Evolutionary conservation across 371 early-diverging fungal species (phyloP).

Genomic region (Mucor indicus): DNA sequence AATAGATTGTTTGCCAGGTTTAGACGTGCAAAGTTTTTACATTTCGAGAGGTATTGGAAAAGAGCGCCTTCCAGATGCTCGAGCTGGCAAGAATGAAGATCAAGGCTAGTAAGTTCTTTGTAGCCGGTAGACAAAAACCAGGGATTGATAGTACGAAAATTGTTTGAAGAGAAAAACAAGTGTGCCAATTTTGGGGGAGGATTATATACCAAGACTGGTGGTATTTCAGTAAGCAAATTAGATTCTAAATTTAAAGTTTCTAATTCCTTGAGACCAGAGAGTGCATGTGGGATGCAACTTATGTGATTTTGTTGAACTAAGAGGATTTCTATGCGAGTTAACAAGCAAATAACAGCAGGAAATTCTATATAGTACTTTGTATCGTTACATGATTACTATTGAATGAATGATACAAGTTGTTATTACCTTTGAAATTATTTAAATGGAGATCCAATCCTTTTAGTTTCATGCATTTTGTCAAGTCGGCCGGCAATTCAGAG

Average conservation of each 20-base stretch:
- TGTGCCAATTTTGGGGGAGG: slow-evolving; percentile 46
- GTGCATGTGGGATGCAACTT: slow-evolving; percentile 15
- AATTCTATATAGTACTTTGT: slow-evolving; percentile 22
- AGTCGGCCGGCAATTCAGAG: slow-evolving; percentile 42
- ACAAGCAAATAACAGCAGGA: slow-evolving; percentile 43
- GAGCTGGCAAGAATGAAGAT: slow-evolving; percentile 60
- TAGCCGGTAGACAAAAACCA: slow-evolving; percentile 42
- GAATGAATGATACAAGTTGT: neutral
- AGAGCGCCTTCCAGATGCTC: slow-evolving; percentile 17
- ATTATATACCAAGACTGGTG: slow-evolving; percentile 36
- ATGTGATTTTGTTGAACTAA: slow-evolving; percentile 46
- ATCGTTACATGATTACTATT: neutral
- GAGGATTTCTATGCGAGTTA: slow-evolving; percentile 29
- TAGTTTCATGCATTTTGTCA: slow-evolving; percentile 45
- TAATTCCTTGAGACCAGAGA: slow-evolving; percentile 23
- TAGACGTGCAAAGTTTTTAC: slow-evolving; percentile 46
- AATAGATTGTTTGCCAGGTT: slow-evolving; percentile 65
- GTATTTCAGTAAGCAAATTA: slow-evolving; percentile 41
- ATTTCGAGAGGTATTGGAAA: slow-evolving; percentile 22
- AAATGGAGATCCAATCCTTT: slow-evolving; percentile 61
- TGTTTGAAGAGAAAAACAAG: slow-evolving; percentile 57
- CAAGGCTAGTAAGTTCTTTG: slow-evolving; percentile 51
- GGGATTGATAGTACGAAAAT: slow-evolving; percentile 38
- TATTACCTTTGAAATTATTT: slow-evolving; percentile 47
- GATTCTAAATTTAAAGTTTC: slow-evolving; percentile 41